These are phyloP conservation scores for Polyporus arcularius DNA, from an alignment of 768 basidiomycete species.

Conservation along the genomic window DNA sequence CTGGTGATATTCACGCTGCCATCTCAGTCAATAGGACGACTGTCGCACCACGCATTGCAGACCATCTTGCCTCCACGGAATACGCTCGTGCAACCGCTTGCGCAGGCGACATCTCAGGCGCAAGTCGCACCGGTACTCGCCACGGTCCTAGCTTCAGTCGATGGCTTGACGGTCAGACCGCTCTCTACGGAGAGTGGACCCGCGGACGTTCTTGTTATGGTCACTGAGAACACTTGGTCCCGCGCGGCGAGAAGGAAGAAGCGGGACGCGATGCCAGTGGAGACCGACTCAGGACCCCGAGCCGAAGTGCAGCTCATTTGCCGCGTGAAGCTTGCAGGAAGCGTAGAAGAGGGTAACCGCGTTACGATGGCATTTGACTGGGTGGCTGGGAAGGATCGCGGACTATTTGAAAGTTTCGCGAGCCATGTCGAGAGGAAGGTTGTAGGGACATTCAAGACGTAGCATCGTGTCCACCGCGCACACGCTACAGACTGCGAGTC, in stretches of 20 bases:
- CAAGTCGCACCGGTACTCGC: constrained; percentile 26
- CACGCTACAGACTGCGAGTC: too few relatives aligned
- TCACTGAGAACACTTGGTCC: constrained; percentile 63
- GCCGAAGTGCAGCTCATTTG: constrained; percentile 17
- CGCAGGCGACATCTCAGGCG: background rate
- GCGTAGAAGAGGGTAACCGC: background rate
- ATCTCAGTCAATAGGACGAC: constrained; percentile 37
- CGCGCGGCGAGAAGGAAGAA: constrained; percentile 60
- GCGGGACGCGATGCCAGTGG: constrained; percentile 15
- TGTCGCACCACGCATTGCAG: constrained; percentile 45
- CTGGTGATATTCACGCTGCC: background rate
- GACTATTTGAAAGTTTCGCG: constrained; percentile 65
- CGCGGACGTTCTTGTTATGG: constrained; percentile 10
- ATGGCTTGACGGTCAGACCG: constrained; percentile 23
- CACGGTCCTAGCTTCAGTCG: constrained; percentile 37
- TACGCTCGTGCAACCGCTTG: constrained; percentile 47
- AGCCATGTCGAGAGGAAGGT: constrained; percentile 64
- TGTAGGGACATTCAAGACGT: background rate
- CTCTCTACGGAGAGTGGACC: background rate
- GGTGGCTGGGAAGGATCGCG: constrained; percentile 59
- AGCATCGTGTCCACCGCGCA: too few relatives aligned
- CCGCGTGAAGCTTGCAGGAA: constrained; percentile 27
- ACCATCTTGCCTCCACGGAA: constrained; percentile 60
- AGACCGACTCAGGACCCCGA: background rate
- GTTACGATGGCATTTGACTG: constrained; percentile 53